phyloP scores from a whole-genome alignment of 2,329 filamentous ascomycete genomes.

The Cladosporium oxysporum region DNA sequence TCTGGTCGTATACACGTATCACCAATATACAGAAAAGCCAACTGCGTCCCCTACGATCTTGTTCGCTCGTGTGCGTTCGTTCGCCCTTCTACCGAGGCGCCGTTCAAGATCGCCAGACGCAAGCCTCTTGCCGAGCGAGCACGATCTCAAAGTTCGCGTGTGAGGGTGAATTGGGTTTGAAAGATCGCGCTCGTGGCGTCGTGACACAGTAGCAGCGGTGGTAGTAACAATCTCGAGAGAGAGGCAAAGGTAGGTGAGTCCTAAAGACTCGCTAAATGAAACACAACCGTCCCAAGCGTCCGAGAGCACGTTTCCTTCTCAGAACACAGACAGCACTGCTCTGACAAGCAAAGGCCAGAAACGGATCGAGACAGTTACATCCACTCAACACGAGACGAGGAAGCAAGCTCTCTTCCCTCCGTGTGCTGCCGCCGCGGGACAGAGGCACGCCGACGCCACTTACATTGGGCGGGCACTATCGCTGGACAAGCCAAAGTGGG shows the following conservation, averaged over 20 bases:
- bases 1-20: neutral
- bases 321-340: neutral
- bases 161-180: neutral
- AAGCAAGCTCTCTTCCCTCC: neutral
- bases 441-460: neutral
- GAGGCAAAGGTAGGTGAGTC: neutral
- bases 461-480: neutral
- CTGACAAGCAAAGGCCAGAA: neutral
- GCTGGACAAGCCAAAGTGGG: conserved; percentile 3
- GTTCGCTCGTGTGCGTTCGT: too few species aligned
- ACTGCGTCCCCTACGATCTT: too few species aligned
- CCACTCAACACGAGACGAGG: conserved; percentile 2
- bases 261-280: neutral
- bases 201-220: neutral
- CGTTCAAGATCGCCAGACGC: neutral
- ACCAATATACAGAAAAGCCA: neutral
- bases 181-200: neutral
- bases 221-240: neutral
- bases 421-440: conserved; percentile 7
- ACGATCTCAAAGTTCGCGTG: neutral
- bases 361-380: neutral
- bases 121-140: neutral
- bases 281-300: neutral
- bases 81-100: neutral
- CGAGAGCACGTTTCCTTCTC: neutral